Evolutionary conservation across 2,329 filamentous ascomycete genomes (phyloP), one percentile per base, ranked within the genome.

Genomic region (Byssoonygena ceratinophila): DNA sequence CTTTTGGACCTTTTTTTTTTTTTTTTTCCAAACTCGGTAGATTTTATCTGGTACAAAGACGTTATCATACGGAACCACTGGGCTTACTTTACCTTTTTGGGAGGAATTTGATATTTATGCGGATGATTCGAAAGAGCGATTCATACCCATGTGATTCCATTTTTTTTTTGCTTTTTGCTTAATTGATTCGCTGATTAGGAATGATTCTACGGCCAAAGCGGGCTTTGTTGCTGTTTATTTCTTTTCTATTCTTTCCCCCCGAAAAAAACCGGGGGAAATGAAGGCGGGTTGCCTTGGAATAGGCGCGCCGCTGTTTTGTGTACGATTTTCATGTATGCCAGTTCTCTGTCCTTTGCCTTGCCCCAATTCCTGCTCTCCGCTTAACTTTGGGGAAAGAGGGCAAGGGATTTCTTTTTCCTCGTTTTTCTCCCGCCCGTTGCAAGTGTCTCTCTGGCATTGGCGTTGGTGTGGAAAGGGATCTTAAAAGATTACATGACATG

Each of bases 151-250:
- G 29, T 29, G 14, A 7, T 37, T 27, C 29, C 12, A 3, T 43
- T 31, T 27, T 34, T 20, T n/a, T 25, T 29, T 34, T 48, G n/a
- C n/a, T n/a, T n/a, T n/a, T n/a, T n/a, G n/a, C n/a, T n/a, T n/a
- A n/a, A n/a, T n/a, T n/a, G n/a, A 6, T 40, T 22, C 11, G 8
- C n/a, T 40, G 16, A 40, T 23, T 18, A 14, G 51, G 27, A 27
- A 36, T 32, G 48, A 27, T 23, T 49, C 59, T 55, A 67, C 64
- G 66, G 68, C 66, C 66, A 68, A 69, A 70, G 68, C 68, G 58
- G 68, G 67, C 68, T 69, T 69, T 68, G 63, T 56, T 59, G 62
- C 68, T 64, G 59, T 29, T 60, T 58, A 59, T 58, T 52, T 54
- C 47, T 56, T 54, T 36, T 32, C 11, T n/a, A 29, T 29, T 29